A percentile compares a stretch with the other conserved stretches of the same genome.
These are phyloP conservation scores for Cydonia oblonga DNA, from an alignment of 331 rosid genomes.

Conservation along the genomic window DNA sequence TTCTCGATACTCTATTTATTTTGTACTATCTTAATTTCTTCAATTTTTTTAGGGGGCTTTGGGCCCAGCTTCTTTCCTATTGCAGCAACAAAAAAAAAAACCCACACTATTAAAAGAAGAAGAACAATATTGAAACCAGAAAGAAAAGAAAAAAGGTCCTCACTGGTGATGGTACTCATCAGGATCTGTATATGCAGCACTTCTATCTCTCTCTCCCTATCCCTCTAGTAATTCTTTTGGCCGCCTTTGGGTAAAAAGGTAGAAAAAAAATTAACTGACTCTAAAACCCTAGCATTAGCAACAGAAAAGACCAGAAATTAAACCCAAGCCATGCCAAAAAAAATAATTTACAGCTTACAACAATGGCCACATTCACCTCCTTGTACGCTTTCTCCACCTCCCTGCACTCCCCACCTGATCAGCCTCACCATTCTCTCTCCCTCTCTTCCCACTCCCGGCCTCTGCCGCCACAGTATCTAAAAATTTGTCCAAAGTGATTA, in stretches of 20 bases:
- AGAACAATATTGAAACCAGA: neutral
- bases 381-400: slow-evolving; percentile 25
- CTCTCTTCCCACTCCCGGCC: neutral
- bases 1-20: too few species aligned
- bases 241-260: neutral
- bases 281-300: neutral
- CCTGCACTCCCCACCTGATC: slow-evolving; percentile 16
- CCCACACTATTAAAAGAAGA: too few species aligned
- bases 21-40: neutral
- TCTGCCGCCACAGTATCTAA: neutral
- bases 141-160: neutral
- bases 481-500: too few species aligned
- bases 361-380: slow-evolving; percentile 16
- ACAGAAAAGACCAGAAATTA: neutral
- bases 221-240: neutral
- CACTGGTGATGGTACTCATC: neutral
- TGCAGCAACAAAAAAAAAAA: neutral
- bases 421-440: slow-evolving; percentile 15
- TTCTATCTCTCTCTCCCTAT: neutral
- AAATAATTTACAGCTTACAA: slow-evolving; percentile 23
- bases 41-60: neutral
- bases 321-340: neutral
- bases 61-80: neutral
- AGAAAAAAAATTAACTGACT: neutral
- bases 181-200: slow-evolving; percentile 1